Evolutionary conservation across 139 green algal species (phyloP), one percentile per base, ranked within the genome.

Genomic region (Chlorella sp.): DNA sequence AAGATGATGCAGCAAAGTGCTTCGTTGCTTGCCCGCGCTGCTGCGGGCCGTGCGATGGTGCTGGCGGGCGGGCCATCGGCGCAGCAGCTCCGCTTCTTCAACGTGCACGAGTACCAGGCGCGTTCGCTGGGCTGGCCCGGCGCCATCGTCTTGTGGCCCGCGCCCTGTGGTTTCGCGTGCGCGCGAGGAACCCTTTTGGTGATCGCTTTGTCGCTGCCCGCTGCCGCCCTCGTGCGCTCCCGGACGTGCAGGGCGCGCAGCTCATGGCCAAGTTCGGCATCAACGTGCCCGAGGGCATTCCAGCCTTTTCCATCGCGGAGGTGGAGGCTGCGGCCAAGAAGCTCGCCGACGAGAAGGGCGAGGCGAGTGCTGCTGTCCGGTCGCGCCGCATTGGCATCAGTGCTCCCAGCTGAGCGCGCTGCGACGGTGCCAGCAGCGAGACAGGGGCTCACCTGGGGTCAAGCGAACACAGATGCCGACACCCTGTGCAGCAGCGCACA

Each of bases 51-150:
- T n/a, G n/a, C n/a, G n/a, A n/a, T n/a, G n/a, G n/a, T n/a, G n/a
- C n/a, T n/a, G n/a, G n/a, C n/a, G n/a, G n/a, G n/a, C n/a, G n/a
- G n/a, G n/a, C n/a, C n/a, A n/a, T n/a, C n/a, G n/a, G n/a, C n/a
- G 42, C 83, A 88, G 71, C 78, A 85, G 51, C 50, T 75, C 2
- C 83, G 94, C 0, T 92, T 86, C 55, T 79, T 98, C 1, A 98
- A 98, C 69, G 73, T 98, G 0, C 94, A 98, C 65, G 94, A 98
- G 74, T 98, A 97, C 72, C 94, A 98, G 89, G 92, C 89, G 65
- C 50, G 34, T 30, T 22, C 10, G 31, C 30, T 73, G 1, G 50
- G 35, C 35, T 70, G 17, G 2, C 49, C 31, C 30, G 26, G 26
- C 67, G 63, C 35, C 31, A 51, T 20, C 3, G 3, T 26, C 31